Evolutionary conservation across 805 yeast genomes (phyloP).

Genomic region (Candida insectorum): DNA sequence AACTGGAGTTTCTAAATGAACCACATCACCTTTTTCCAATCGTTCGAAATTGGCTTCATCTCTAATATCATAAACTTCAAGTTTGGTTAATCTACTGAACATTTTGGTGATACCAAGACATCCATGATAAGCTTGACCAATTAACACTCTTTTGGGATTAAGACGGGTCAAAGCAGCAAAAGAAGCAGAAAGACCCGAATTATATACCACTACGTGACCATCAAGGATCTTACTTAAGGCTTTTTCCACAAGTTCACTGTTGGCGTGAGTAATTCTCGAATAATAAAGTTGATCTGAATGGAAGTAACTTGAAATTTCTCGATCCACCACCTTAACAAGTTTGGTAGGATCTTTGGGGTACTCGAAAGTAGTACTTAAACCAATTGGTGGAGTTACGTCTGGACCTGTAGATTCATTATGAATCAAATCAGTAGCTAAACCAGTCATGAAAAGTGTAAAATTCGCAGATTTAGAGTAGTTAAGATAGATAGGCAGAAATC

Average conservation of each 20-base stretch:
- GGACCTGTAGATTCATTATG: slow-evolving; percentile 56
- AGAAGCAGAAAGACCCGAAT: slow-evolving; percentile 80
- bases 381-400: slow-evolving; percentile 78
- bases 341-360: slow-evolving; percentile 60
- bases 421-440: slow-evolving; percentile 53
- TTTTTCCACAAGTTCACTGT: slow-evolving; percentile 62
- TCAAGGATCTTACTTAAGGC: slow-evolving; percentile 58
- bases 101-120: slow-evolving; percentile 67
- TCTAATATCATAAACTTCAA: slow-evolving; percentile 39
- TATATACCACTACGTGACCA: slow-evolving; percentile 66
- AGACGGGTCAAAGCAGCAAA: slow-evolving; percentile 65
- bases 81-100: slow-evolving; percentile 56
- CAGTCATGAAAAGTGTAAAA: slow-evolving; percentile 29
- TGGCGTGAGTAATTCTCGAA: slow-evolving; percentile 76
- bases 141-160: slow-evolving; percentile 71
- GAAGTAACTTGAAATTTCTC: slow-evolving; percentile 11
- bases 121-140: slow-evolving; percentile 86
- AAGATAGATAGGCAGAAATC: no score
- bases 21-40: slow-evolving; percentile 62
- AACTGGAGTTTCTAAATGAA: slow-evolving; percentile 85
- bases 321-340: slow-evolving; percentile 41
- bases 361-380: slow-evolving; percentile 73
- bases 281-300: slow-evolving; percentile 32
- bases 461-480: no score
- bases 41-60: slow-evolving; percentile 37